These are phyloP conservation scores for Colletotrichum chrysophilum DNA, from an alignment of 2,329 filamentous ascomycete genomes.

Conservation along the genomic window DNA sequence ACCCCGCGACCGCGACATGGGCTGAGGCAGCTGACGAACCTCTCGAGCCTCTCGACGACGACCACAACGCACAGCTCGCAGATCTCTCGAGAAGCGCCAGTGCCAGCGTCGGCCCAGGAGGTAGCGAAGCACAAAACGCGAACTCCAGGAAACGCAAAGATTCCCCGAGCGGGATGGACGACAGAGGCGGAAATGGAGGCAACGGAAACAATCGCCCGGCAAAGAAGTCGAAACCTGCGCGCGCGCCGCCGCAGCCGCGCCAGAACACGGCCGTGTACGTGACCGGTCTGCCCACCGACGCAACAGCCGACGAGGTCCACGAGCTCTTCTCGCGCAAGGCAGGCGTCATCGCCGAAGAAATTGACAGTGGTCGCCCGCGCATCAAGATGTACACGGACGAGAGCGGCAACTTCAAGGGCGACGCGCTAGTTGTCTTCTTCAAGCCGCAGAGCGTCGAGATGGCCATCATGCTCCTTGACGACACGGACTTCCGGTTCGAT, in stretches of 20 bases:
- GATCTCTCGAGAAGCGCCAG: slow-evolving; percentile 25
- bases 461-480: slow-evolving; percentile 81
- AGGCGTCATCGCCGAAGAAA: slow-evolving; percentile 92
- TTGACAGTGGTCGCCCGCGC: slow-evolving; percentile 83
- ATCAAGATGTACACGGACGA: slow-evolving; percentile 93
- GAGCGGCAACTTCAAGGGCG: slow-evolving; percentile 86
- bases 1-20: slow-evolving; percentile 75
- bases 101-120: slow-evolving; percentile 6
- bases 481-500: slow-evolving; percentile 78
- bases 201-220: slow-evolving; percentile 34
- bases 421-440: slow-evolving; percentile 93
- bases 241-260: slow-evolving; percentile 53
- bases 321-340: slow-evolving; percentile 83
- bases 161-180: slow-evolving; percentile 23
- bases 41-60: slow-evolving; percentile 39
- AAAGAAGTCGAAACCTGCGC: slow-evolving; percentile 54
- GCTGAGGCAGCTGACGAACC: slow-evolving; percentile 63
- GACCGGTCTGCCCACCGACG: slow-evolving; percentile 83
- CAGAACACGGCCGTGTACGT: slow-evolving; percentile 94
- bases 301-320: slow-evolving; percentile 79
- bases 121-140: not conserved
- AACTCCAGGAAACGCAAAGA: slow-evolving; percentile 48
- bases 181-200: slow-evolving; percentile 19
- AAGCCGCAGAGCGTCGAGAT: slow-evolving; percentile 90
- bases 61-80: slow-evolving; percentile 31